These are phyloP conservation scores for Suillus variegatus DNA, from an alignment of 768 basidiomycete species.

Conservation along the genomic window DNA sequence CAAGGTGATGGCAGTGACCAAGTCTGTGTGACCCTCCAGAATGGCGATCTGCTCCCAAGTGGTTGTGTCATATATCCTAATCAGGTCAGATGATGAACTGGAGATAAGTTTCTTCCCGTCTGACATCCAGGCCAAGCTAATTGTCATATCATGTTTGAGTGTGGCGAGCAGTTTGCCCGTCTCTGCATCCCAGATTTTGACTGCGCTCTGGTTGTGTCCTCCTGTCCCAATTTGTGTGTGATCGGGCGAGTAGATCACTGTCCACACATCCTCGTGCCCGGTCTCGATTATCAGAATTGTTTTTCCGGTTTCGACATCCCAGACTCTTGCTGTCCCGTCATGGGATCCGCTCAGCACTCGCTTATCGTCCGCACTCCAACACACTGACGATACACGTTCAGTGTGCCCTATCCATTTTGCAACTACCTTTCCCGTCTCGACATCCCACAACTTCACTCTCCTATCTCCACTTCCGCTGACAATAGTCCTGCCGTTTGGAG, in stretches of 20 bases:
- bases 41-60: neutral
- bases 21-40: neutral
- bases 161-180: neutral
- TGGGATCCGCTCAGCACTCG: neutral
- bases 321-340: no score
- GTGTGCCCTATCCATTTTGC: neutral
- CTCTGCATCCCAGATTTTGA: neutral
- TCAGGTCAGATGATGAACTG: neutral
- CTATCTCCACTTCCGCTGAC: neutral
- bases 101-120: neutral
- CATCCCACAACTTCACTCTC: neutral
- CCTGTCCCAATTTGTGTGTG: neutral
- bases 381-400: neutral
- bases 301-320: neutral
- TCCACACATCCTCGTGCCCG: neutral
- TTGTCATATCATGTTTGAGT: neutral
- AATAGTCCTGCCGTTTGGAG: neutral
- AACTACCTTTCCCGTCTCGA: neutral
- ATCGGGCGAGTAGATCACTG: neutral
- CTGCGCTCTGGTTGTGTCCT: neutral
- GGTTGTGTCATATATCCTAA: neutral
- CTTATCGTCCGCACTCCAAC: neutral
- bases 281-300: neutral
- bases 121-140: neutral
- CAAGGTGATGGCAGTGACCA: neutral